Evolutionary conservation across 768 basidiomycete species (phyloP).

Genomic region (Rhizopogon vulgaris): DNA sequence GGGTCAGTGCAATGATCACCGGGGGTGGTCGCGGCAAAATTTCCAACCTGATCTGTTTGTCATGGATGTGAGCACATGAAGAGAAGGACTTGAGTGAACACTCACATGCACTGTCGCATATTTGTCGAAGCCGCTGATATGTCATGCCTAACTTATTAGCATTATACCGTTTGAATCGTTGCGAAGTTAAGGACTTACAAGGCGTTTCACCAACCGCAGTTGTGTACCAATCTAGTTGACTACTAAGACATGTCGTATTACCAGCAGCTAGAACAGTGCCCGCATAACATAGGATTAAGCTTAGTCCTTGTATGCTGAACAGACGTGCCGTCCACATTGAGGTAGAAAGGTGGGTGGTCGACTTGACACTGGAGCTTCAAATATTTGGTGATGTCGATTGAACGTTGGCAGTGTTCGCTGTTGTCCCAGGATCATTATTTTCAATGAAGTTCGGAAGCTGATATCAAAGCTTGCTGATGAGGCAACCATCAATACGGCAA

Average conservation of each 20-base stretch:
- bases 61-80: neutral
- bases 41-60: neutral
- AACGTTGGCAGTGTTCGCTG: too few species aligned
- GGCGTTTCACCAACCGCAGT: slow-evolving; percentile 16
- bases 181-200: slow-evolving; percentile 7
- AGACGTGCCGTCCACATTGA: neutral
- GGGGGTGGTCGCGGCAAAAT: neutral
- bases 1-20: slow-evolving; percentile 1
- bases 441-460: too few species aligned
- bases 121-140: slow-evolving; percentile 17
- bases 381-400: neutral
- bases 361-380: neutral
- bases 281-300: neutral
- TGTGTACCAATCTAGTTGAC: slow-evolving; percentile 18
- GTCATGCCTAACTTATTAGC: slow-evolving; percentile 10
- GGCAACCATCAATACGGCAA: too few species aligned
- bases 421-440: too few species aligned
- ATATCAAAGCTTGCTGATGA: too few species aligned
- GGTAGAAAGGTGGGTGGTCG: too few species aligned
- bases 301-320: neutral
- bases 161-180: neutral
- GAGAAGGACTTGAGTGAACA: neutral
- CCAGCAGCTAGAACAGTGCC: slow-evolving; percentile 3
- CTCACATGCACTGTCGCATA: slow-evolving; percentile 14
- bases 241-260: slow-evolving; percentile 11